phyloP scores from a whole-genome alignment of 2,329 filamentous ascomycete genomes.

The Huntiella omanensis region DNA sequence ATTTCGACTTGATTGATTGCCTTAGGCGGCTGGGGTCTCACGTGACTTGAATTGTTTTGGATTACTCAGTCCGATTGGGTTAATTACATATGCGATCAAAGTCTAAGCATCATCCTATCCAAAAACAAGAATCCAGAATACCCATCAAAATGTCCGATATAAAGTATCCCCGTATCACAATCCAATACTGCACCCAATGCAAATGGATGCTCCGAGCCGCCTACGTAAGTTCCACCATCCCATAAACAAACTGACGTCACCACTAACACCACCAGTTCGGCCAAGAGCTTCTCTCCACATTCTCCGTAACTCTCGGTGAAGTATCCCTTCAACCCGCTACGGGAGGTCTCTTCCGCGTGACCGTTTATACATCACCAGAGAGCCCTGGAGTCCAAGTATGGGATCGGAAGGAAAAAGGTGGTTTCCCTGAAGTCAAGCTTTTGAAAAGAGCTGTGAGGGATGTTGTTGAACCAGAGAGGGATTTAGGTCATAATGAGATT shows the following conservation, averaged over 20 bases:
- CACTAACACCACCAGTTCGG: constrained; percentile 42
- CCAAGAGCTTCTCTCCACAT: constrained; percentile 90
- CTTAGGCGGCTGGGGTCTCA: too few relatives aligned
- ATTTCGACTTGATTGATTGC: too few relatives aligned
- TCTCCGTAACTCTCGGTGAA: constrained; percentile 66
- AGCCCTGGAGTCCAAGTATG: constrained; percentile 37
- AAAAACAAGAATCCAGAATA: too few relatives aligned
- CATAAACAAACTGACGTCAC: background rate
- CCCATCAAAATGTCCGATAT: too few relatives aligned
- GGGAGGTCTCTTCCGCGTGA: constrained; percentile 65
- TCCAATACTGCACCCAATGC: constrained; percentile 85
- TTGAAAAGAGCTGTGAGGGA: constrained; percentile 72
- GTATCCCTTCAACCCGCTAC: constrained; percentile 72
- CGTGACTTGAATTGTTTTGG: too few relatives aligned
- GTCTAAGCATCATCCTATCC: too few relatives aligned
- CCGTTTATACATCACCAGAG: constrained; percentile 29
- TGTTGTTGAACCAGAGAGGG: constrained; percentile 55
- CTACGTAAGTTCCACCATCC: constrained; percentile 42
- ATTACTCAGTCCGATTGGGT: too few relatives aligned
- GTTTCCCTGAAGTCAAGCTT: constrained; percentile 87
- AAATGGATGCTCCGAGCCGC: constrained; percentile 78
- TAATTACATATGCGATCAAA: too few relatives aligned
- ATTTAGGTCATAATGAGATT: constrained; percentile 63
- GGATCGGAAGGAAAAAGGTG: constrained; percentile 73
- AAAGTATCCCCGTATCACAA: constrained; percentile 50